A percentile compares a stretch with the other conserved stretches of the same genome.
phyloP scores from a whole-genome alignment of 495 filamentous ascomycete species.

The Penicillium ucsense region DNA sequence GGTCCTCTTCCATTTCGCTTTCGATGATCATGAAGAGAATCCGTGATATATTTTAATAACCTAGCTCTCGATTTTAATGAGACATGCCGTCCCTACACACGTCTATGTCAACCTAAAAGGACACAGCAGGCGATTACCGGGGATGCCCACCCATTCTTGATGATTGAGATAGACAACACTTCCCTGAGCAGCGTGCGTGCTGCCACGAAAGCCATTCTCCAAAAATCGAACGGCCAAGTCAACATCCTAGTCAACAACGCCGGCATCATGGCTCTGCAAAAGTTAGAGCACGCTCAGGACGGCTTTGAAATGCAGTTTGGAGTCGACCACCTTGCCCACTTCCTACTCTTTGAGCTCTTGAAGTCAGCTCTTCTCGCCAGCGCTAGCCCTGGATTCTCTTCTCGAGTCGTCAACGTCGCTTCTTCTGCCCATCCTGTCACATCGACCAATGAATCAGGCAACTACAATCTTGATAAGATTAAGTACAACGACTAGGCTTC shows the following conservation, averaged over 20 bases:
- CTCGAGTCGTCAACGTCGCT: constrained; percentile 26
- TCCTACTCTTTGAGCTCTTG: constrained; percentile 36
- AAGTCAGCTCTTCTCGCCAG: constrained; percentile 24
- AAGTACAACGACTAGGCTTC: not conserved
- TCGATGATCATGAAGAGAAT: constrained; percentile 15
- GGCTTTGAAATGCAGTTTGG: constrained; percentile 32
- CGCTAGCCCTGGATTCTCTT: constrained; percentile 23
- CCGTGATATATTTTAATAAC: not conserved
- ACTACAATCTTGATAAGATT: constrained; percentile 7
- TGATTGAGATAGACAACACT: constrained; percentile 29
- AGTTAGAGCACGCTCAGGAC: constrained; percentile 13
- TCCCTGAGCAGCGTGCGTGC: constrained; percentile 28
- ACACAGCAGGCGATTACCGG: too few relatives aligned
- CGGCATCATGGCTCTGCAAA: not conserved
- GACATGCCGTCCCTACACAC: too few relatives aligned
- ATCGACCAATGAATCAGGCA: constrained; percentile 8
- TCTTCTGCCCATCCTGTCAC: constrained; percentile 19
- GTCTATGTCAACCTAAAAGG: too few relatives aligned
- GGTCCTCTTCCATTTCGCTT: constrained; percentile 15
- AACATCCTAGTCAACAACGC: constrained; percentile 5
- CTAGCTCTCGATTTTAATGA: too few relatives aligned
- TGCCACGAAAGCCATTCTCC: constrained; percentile 27
- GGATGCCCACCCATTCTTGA: too few relatives aligned
- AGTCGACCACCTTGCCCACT: constrained; percentile 35
- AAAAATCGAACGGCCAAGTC: constrained; percentile 16